Evolutionary conservation across 176 grass and related monocot genomes (phyloP).

Genomic region (Puccinellia tenuiflora): DNA sequence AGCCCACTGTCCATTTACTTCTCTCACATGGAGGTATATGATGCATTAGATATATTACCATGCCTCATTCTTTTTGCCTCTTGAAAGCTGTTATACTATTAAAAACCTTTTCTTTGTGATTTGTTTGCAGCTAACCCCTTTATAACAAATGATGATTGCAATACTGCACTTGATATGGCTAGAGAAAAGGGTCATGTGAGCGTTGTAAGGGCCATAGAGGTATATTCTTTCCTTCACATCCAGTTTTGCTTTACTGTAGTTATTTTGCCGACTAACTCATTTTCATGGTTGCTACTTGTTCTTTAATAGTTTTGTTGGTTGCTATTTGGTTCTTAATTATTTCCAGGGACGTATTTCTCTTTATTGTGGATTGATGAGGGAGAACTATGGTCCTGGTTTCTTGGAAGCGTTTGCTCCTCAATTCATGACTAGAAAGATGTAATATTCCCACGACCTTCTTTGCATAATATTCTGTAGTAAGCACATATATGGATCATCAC

Average conservation of each 20-base stretch:
- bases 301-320: neutral
- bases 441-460: neutral
- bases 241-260: neutral
- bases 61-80: neutral
- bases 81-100: neutral
- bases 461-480: neutral
- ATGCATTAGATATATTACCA: neutral
- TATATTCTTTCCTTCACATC: slow-evolving; percentile 19
- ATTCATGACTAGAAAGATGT: slow-evolving; percentile 84
- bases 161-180: slow-evolving; percentile 88
- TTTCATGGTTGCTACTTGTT: neutral
- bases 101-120: neutral
- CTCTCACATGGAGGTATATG: slow-evolving; percentile 74
- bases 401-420: slow-evolving; percentile 76
- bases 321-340: slow-evolving; percentile 8
- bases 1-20: slow-evolving; percentile 73
- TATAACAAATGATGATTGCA: slow-evolving; percentile 84
- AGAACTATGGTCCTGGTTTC: slow-evolving; percentile 88
- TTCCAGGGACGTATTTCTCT: slow-evolving; percentile 64
- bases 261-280: neutral
- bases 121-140: slow-evolving; percentile 71
- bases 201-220: slow-evolving; percentile 93
- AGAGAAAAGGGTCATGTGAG: slow-evolving; percentile 89
- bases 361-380: slow-evolving; percentile 85
- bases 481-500: neutral